phyloP scores from a whole-genome alignment of 1,284 basidiomycete species.

The Sporisorium scitamineum region DNA sequence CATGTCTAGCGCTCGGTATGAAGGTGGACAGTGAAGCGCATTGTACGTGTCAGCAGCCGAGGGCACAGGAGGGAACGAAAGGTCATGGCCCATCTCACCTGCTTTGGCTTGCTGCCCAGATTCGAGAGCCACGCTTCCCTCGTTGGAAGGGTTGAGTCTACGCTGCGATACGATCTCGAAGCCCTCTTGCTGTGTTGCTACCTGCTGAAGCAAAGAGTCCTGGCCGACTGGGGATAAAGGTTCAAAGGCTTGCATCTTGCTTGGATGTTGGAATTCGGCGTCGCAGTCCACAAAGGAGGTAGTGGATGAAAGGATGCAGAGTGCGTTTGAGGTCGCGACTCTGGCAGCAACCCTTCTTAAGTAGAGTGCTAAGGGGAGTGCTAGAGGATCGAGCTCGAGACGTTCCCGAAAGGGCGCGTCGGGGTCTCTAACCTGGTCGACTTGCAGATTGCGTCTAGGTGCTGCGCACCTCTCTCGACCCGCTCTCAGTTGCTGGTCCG shows the following conservation, averaged over 20 bases:
- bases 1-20: not conserved
- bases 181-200: not conserved
- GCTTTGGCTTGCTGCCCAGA: constrained; percentile 1
- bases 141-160: not conserved
- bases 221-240: not conserved
- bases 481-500: not conserved
- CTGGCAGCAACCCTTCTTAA: not conserved
- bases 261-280: not conserved
- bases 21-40: not conserved
- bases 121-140: not conserved
- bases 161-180: not conserved
- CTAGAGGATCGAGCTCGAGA: not conserved
- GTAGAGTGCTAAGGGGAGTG: too few relatives aligned
- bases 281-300: not conserved
- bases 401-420: not conserved
- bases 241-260: not conserved
- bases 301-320: not conserved
- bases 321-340: not conserved
- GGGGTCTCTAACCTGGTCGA: not conserved
- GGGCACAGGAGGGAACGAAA: not conserved
- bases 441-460: not conserved
- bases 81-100: not conserved
- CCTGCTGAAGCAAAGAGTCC: too few relatives aligned
- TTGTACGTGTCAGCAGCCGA: not conserved
- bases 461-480: too few relatives aligned